Evolutionary conservation across 345 rosid genomes (phyloP), one percentile per base, ranked within the genome.

Genomic region (Eucalyptus grandis): DNA sequence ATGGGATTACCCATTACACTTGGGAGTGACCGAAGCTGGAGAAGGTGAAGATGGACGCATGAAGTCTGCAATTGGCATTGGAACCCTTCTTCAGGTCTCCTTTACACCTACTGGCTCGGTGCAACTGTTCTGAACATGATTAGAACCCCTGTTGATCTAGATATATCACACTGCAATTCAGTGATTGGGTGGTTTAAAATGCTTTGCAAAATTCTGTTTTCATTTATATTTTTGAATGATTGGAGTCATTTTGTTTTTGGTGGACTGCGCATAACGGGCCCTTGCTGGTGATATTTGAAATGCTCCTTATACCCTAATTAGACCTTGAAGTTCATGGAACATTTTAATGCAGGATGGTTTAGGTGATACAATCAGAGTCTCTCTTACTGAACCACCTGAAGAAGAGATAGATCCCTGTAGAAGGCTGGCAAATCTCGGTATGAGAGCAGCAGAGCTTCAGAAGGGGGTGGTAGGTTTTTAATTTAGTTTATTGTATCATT

Each of bases 1-100:
- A 58, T 98, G 99, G 99, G 98, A 97, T 92, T 98, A 98, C 93
- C 99, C 98, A 77, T 90, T 98, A 87, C 99, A 98, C 91, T 95
- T 97, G 92, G 99, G 99, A 58, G 99, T 98, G 85, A 98, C 99
- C 89, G 99, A 98, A 94, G 99, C 99, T 89, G 99, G 99, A 93
- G 99, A 98, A 95, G 99, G 99, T 51, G 98, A 97, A 92, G 99
- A 98, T 94, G 99, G 99, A 37, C 94, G 99, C 89, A 98, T 98
- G 98, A 98, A 98, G 92, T 98, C 99, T 91, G 99, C 99, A 30
- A 98, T 98, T 91, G 99, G 99, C 58, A 98, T 97, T 86, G 99
- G 99, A 65, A 97, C 99, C 44, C 99, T 97, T 92, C 99, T 96
- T 92, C 96, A 95, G 98, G 99, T 96, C 94, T 49, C 51, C 50